Base-by-base conservation (phyloP, 1,284 basidiomycete species). In the Pseudozyma thailandica region DNA sequence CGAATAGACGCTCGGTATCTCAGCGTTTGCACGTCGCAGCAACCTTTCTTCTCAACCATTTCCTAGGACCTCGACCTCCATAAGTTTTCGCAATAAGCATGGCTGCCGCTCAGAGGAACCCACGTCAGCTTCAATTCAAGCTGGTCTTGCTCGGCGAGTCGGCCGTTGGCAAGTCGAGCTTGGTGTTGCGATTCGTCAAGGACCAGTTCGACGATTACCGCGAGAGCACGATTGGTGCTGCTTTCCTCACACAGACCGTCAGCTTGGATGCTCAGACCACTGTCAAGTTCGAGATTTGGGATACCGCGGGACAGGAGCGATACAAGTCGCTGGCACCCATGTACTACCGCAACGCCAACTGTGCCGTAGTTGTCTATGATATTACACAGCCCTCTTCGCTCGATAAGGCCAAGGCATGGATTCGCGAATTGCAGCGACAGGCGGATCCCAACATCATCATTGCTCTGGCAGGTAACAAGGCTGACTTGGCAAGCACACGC, bases 141-240 rank as follows among this genome's bases (percentile, higher is more conserved):
- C 72, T 79, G 33, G 73, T 50, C 16, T 46, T 75, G 30, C 51
- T 77, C 92, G 76, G 94, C 80, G 94, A 98, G 86, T 95, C 93
- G 43, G 94, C 95, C 43, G 94, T 98, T 42, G 94, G 94, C 59
- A 98, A 98, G 87, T 96, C 93, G 66, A 94, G 92, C 85, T 85
- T 98, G 61, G 95, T 98, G 53, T 86, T 98, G 72, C 88, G 94
- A 60, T 98, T 98, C 80, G 94, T 98, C 75, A 92, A 95, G 84
- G 92, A 96, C 84, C 94, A 98, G 83, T 98, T 98, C 78, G 94
- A 96, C 77, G 94, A 98, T 84, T 98, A 95, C 84, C 87, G 94
- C 86, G 94, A 92, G 60, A 80, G 78, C 60, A 82, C 80, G 15
- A 82, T 82, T 43, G 80, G 80, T 54, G 80, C 94, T 65, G 94